Percentiles rank a stretch among this genome's conserved stretches.
Conservation (phyloP, 2,329 filamentous ascomycete genomes). For the Dactylella cylindrospora region DNA sequence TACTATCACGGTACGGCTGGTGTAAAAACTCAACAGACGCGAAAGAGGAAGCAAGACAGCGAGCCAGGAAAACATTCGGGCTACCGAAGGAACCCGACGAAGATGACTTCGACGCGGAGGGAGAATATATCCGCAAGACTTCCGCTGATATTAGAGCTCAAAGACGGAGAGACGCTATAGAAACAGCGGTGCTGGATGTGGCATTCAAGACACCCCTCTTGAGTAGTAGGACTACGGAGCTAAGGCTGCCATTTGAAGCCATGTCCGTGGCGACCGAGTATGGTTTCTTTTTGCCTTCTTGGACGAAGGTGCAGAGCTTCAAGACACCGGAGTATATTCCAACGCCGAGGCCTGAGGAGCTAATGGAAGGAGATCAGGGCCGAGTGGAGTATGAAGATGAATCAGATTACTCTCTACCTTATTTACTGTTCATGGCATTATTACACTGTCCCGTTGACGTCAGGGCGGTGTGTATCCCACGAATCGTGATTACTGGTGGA, state of each 20-base stretch:
- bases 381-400: conserved; percentile 62
- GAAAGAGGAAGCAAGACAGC: conserved; percentile 17
- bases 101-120: conserved; percentile 17
- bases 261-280: conserved; percentile 62
- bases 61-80: conserved; percentile 20
- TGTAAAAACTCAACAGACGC: conserved; percentile 30
- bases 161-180: conserved; percentile 15
- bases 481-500: conserved; percentile 82
- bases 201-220: conserved; percentile 33
- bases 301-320: conserved; percentile 37
- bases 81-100: conserved; percentile 3
- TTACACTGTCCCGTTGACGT: conserved; percentile 77
- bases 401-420: conserved; percentile 75
- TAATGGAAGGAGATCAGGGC: conserved; percentile 53
- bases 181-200: conserved; percentile 3
- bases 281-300: conserved; percentile 67
- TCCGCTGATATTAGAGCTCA: conserved; percentile 31
- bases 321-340: conserved; percentile 19
- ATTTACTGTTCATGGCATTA: conserved; percentile 74
- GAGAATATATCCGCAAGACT: conserved; percentile 24
- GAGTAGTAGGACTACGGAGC: conserved; percentile 8
- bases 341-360: conserved; percentile 55
- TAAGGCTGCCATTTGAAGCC: conserved; percentile 28
- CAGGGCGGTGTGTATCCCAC: conserved; percentile 80
- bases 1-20: conserved; percentile 32